Evolutionary conservation across 208 protist species (phyloP).

Genomic region (Trypanosoma lewisi): DNA sequence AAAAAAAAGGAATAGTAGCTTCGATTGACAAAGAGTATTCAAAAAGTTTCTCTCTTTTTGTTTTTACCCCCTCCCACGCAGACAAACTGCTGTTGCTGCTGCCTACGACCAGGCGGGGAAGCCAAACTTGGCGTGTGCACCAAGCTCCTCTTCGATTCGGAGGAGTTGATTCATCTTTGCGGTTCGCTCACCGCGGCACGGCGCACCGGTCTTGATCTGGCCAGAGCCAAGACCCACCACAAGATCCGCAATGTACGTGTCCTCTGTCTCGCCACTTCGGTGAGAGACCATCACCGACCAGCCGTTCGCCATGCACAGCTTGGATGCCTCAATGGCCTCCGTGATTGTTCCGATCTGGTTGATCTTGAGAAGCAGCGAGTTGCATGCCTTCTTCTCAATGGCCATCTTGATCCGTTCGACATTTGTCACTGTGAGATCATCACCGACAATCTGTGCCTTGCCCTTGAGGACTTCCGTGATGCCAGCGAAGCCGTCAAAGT

Average conservation of each 20-base stretch:
- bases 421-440: constrained; percentile 99
- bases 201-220: constrained; percentile 99
- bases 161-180: constrained; percentile 99
- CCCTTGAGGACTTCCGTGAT: constrained; percentile 75
- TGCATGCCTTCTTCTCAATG: constrained; percentile 92
- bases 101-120: constrained; percentile 63
- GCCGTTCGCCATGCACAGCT: constrained; percentile 77
- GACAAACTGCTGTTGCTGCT: background rate
- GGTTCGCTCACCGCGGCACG: constrained; percentile 96
- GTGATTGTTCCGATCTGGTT: constrained; percentile 99
- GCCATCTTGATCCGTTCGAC: constrained; percentile 94
- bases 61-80: background rate
- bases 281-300: constrained; percentile 94
- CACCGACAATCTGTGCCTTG: constrained; percentile 96
- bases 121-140: constrained; percentile 64
- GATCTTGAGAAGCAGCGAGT: constrained; percentile 98
- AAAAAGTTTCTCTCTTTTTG: constrained; percentile 12
- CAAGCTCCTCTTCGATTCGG: constrained; percentile 97
- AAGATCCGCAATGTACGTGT: constrained; percentile 99
- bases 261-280: constrained; percentile 98
- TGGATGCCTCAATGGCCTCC: constrained; percentile 96
- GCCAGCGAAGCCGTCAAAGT: constrained; percentile 91
- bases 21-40: no score
- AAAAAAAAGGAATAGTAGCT: no score
- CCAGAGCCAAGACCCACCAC: constrained; percentile 95